A percentile compares a stretch with the other conserved stretches of the same genome.
phyloP scores from a whole-genome alignment of 2,329 filamentous ascomycete genomes.

The Fusarium sp. region DNA sequence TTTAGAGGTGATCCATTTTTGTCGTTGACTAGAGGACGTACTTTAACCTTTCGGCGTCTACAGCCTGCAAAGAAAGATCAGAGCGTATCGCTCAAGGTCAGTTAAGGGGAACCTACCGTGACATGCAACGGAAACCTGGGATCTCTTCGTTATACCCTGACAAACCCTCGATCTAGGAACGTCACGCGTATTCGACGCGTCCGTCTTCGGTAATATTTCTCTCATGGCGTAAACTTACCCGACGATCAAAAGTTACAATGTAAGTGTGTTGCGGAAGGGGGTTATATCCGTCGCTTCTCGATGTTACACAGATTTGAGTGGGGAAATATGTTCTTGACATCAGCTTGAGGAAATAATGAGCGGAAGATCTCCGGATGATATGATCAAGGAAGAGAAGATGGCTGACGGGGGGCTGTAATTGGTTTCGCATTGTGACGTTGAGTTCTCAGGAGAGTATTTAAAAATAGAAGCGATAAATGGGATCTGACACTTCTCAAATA shows the following conservation, averaged over 20 bases:
- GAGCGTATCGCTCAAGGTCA: too few relatives aligned
- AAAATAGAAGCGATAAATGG: too few relatives aligned
- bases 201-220: background rate
- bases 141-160: background rate
- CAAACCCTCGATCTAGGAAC: background rate
- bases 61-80: background rate
- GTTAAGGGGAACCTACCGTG: background rate
- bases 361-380: background rate
- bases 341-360: too few relatives aligned
- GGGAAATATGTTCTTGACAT: background rate
- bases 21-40: too few relatives aligned
- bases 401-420: too few relatives aligned
- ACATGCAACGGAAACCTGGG: background rate
- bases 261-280: too few relatives aligned
- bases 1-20: too few relatives aligned
- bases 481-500: too few relatives aligned
- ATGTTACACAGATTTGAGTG: background rate
- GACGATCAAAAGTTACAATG: fast-evolving
- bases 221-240: background rate
- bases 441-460: too few relatives aligned
- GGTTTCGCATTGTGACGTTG: too few relatives aligned
- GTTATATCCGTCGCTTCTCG: background rate
- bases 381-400: background rate
- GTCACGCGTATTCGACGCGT: background rate
- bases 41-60: background rate